phyloP scores from a whole-genome alignment of 331 rosid genomes.

The Spiraea crenata region DNA sequence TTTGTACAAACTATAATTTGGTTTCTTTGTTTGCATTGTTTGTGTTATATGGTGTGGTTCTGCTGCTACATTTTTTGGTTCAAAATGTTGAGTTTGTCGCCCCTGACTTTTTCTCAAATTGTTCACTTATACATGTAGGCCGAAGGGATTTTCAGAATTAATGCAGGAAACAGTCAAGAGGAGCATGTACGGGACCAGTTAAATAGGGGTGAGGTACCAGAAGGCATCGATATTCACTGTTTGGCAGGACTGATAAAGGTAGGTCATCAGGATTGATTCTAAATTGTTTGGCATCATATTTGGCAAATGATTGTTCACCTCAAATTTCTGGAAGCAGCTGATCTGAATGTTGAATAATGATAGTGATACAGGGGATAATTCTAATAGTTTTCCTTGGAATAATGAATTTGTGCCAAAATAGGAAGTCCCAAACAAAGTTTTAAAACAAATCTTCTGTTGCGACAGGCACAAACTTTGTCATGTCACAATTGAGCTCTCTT shows the following conservation, averaged over 20 bases:
- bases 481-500: not conserved
- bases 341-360: not conserved
- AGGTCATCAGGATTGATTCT: slow-evolving; percentile 4
- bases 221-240: slow-evolving; percentile 77
- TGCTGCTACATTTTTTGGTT: not conserved
- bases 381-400: not conserved
- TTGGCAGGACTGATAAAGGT: slow-evolving; percentile 93
- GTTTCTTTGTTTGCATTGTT: not conserved
- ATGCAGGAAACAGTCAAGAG: slow-evolving; percentile 75
- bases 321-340: not conserved
- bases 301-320: not conserved
- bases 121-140: slow-evolving; percentile 47
- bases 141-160: slow-evolving; percentile 92
- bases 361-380: not conserved
- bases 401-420: not conserved
- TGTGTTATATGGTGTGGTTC: not conserved
- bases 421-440: not conserved
- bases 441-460: too few relatives aligned
- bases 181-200: slow-evolving; percentile 76
- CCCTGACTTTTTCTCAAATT: slow-evolving; percentile 11
- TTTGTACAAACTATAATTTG: not conserved
- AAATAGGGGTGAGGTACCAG: slow-evolving; percentile 76
- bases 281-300: slow-evolving; percentile 1
- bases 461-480: not conserved
- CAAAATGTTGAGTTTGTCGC: not conserved